Evolutionary conservation across 2,329 filamentous ascomycete genomes (phyloP), one percentile per base, ranked within the genome.

Genomic region (Aspergillus sojae): DNA sequence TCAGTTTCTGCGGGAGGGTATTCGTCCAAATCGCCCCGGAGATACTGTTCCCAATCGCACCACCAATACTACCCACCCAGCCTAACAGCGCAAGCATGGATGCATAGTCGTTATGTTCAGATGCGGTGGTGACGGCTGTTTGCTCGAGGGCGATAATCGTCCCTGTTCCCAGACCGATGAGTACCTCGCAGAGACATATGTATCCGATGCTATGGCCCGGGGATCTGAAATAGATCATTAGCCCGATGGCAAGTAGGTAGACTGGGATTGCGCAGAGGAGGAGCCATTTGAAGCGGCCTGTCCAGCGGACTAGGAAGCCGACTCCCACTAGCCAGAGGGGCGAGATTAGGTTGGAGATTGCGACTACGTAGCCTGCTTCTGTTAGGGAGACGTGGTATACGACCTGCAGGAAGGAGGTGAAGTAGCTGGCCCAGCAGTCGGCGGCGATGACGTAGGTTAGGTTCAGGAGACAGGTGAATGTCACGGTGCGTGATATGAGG

Each of bases 261-360:
- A 85, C 62, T 0, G 83, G 83, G 1, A 84, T 72, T 26, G 80
- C 83, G 52, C 82, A 80, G 67, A 76, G 80, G 4, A 81, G 78
- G 7, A 83, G 65, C 63, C 75, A 81, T 73, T 85, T 86, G 77
- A 84, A 84, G 32, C 77, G 80, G 10, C 81, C 81, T 1, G 79
- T 83, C 28, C 67, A 70, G 43, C 80, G 80, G 64, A 87, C 83
- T 28, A 80, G 62, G 21, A 84, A 71, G 4, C 84, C 85, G 4
- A 85, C 76, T 71, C 83, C 81, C 59, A 88, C 78, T 5, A 84
- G 82, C 71, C 83, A 81, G 7, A 89, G 74, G 62, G 85, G 86
- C 21, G 83, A 83, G n/a, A 79, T 81, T 65, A 84, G 84, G 74
- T 85, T 68, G 58, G 77, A 87, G 64, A 78, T 78, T 64, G 82